Evolutionary conservation across 805 yeast species (phyloP), one percentile per base, ranked within the genome.

Genomic region (Candida suzukii): DNA sequence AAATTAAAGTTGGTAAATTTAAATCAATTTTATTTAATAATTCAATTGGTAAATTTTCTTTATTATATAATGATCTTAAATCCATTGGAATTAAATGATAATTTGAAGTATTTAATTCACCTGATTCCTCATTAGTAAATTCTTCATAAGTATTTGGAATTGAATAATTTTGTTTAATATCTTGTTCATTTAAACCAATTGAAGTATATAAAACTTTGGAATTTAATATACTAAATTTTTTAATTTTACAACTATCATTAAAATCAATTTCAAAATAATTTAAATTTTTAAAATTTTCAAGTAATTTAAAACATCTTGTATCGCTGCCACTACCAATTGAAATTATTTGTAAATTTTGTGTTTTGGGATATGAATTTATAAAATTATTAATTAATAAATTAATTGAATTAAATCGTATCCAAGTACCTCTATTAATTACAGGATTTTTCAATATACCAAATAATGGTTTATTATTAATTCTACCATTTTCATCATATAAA

Each of bases 271-370:
- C 95, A 45, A 72, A 67, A 50, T 78, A 78, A 2, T 50, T 52
- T 27, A 80, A 46, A 31, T 51, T 47, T 3, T 51, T 44, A 11
- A 48, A 29, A 37, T 61, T 40, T 5, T 57, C 36, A 7, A 62
- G 53, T 32, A 83, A 56, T 10, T 66, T 57, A 54, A 84, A 83
- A 14, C 74, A 70, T 40, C 91, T 56, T 0, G 93, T 82, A 51
- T 85, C 95, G 14, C 86, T 80, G 5, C 95, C 95, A 2, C 90
- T 81, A 0, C 95, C 95, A n/a, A 84, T 54, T 1, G 88, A 81
- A 1, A 85, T 61, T 14, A 84, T 70, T 53, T 83, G 82, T 36
- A 74, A 60, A 6, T 47, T 33, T 14, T 45, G 41, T 2, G 37
- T 42, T 18, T 34, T 31, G 2, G 34, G n/a, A 42, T 63, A 55